phyloP scores from a whole-genome alignment of 2,329 filamentous ascomycete species.

The Aspergillus melleus region DNA sequence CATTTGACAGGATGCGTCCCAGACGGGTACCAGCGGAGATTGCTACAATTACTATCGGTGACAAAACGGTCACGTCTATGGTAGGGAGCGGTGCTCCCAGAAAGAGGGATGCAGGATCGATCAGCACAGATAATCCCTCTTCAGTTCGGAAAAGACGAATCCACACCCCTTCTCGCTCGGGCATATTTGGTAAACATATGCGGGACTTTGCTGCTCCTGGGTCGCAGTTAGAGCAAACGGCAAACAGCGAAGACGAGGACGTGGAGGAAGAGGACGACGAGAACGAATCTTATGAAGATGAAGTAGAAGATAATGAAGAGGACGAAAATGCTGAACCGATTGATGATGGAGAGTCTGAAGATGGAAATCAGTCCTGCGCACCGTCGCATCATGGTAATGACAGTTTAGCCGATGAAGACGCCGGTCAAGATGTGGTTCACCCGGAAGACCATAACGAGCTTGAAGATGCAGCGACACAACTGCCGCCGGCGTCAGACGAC shows the following conservation, averaged over 20 bases:
- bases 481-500: slow-evolving; percentile 23
- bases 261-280: slow-evolving; percentile 30
- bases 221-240: slow-evolving; percentile 35
- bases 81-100: slow-evolving; percentile 57
- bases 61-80: slow-evolving; percentile 64
- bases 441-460: slow-evolving; percentile 7
- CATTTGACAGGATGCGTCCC: slow-evolving; percentile 64
- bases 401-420: slow-evolving; percentile 7
- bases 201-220: slow-evolving; percentile 58
- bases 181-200: slow-evolving; percentile 49
- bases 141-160: slow-evolving; percentile 42
- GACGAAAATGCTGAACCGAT: slow-evolving; percentile 13
- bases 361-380: slow-evolving; percentile 8
- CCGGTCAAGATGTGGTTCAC: background rate
- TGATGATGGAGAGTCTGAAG: slow-evolving; percentile 15
- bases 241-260: slow-evolving; percentile 23
- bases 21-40: slow-evolving; percentile 63
- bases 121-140: slow-evolving; percentile 17
- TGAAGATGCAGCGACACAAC: slow-evolving; percentile 7
- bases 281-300: slow-evolving; percentile 21
- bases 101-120: slow-evolving; percentile 34
- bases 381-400: slow-evolving; percentile 19
- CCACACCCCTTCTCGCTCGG: slow-evolving; percentile 37
- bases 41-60: slow-evolving; percentile 74
- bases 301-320: slow-evolving; percentile 18